phyloP scores from a whole-genome alignment of 2,329 filamentous ascomycete species.

The Graphilbum fragrans region DNA sequence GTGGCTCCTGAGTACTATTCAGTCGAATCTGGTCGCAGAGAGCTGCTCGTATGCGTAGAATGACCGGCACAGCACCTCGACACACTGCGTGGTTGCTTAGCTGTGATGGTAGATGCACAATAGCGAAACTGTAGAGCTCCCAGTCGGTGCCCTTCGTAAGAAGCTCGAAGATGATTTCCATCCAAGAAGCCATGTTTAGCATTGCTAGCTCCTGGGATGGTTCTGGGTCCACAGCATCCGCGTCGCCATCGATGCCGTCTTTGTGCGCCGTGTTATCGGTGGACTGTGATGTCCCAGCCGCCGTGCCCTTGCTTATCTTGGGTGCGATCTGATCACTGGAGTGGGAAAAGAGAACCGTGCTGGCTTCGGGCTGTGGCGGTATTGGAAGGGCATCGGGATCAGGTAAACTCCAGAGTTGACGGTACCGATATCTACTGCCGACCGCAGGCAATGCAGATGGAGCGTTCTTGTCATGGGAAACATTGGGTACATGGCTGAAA shows the following conservation, averaged over 20 bases:
- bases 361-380: constrained; percentile 29
- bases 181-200: constrained; percentile 55
- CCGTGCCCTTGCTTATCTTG: no score
- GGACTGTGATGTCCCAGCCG: neutral
- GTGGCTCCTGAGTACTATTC: constrained; percentile 71
- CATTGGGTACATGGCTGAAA: constrained; percentile 27
- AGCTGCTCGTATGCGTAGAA: constrained; percentile 62
- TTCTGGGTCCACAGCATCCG: neutral
- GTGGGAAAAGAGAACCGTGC: constrained; percentile 37
- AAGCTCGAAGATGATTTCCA: constrained; percentile 66
- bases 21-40: constrained; percentile 75
- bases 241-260: neutral
- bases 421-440: constrained; percentile 24
- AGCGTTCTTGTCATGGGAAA: neutral
- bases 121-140: constrained; percentile 84
- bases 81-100: constrained; percentile 86
- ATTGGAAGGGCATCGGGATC: constrained; percentile 44
- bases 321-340: constrained; percentile 5
- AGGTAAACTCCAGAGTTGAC: constrained; percentile 46
- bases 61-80: constrained; percentile 56
- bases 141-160: constrained; percentile 67
- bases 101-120: constrained; percentile 78
- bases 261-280: neutral
- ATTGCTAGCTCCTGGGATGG: constrained; percentile 10
- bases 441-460: constrained; percentile 29